Base-by-base conservation (phyloP, 805 yeast genomes). In the Pichia rugopelliculosa region DNA sequence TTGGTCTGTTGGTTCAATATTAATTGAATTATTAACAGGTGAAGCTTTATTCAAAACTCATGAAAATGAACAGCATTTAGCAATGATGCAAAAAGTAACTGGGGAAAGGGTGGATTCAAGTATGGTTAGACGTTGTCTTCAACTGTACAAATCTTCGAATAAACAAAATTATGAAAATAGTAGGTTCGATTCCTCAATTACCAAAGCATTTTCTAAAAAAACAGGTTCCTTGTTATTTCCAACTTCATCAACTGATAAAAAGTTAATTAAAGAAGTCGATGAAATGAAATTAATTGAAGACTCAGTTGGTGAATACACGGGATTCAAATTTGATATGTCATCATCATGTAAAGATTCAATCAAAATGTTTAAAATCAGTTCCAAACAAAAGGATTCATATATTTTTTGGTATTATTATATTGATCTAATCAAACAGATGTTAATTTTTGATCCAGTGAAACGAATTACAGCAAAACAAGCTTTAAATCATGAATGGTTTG, bases 1-100 rank as follows among this genome's bases (percentile, higher is more conserved):
- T 69, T 93, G 99, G 99, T 87, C 96, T 1, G 74, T 93, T 39
- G 99, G 96, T 1, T 91, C 98, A 64, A 87, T 93, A 15, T 68
- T 93, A 33, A 90, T 88, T 10, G 99, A 93, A 67, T 68, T 93
- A 43, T 82, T 87, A 36, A 87, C 95, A 18, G 99, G 99, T 24
- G 96, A 88, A 59, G 96, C 97, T 0, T 69, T 93, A 22, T 93
- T 91, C 66, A 89, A 87, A 55, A 93, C 98, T 1, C 96, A 91
- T 64, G 97, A 93, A 61, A 90, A 91, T 63, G 70, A 82, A 44
- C 98, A 91, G 65, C 99, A 93, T 67, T 70, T 93, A 63, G 96
- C 96, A 15, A 82, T 93, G 85, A 93, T 93, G 85, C 91, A 93
- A 65, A 81, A 79, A 54, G 77, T 90, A 20, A 72, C 82, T 23